Evolutionary conservation across 139 green algal genomes (phyloP), one percentile per base, ranked within the genome.

Genomic region (Yamagishiella unicocca): DNA sequence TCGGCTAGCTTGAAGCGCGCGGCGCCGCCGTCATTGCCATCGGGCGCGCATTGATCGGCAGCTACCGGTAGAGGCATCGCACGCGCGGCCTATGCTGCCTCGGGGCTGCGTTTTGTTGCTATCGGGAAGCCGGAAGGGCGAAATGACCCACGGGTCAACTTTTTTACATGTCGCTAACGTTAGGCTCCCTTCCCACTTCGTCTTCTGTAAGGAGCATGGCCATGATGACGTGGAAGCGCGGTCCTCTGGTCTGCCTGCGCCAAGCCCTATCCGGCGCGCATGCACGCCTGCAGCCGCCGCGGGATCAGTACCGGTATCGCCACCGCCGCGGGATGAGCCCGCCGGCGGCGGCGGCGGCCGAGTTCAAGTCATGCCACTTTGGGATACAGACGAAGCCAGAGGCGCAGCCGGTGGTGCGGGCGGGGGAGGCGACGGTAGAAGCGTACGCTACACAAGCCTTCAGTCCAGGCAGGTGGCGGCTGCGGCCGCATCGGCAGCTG

Each of bases 251-350:
- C 29, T 29, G 14, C 27, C 29, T n/a, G 78, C 78, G 1, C 78
- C 58, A 40, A 85, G 78, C 42, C 78, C 78, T 38, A 75, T 85
- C 38, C 58, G 58, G 53, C 78, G 78, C 22, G 78, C 78, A 38
- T 85, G 78, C 61, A 85, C 78, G 5, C 78, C 78, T 1, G 78
- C 78, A 8, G 37, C n/a, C 29, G 42, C 24, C 27, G 72, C 72
- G 45, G 25, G 43, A 29, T 27, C 25, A 25, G 72, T 45, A 24
- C 12, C 45, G 70, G 10, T 21, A 4, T 35, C 66, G 31, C 31
- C 29, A 9, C 33, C 66, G 33, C 66, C 31, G 31, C 33, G 8
- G 38, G 3, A 53, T 10, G 70, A 54, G 25, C 38, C 21, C 25
- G 38, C 38, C 70, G 70, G 70, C 70, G 8, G 37, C 22, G 1